Percentiles rank a stretch among this genome's conserved stretches.
Evolutionary conservation across 345 rosid genomes (phyloP).

Genomic region (Ricinus communis): DNA sequence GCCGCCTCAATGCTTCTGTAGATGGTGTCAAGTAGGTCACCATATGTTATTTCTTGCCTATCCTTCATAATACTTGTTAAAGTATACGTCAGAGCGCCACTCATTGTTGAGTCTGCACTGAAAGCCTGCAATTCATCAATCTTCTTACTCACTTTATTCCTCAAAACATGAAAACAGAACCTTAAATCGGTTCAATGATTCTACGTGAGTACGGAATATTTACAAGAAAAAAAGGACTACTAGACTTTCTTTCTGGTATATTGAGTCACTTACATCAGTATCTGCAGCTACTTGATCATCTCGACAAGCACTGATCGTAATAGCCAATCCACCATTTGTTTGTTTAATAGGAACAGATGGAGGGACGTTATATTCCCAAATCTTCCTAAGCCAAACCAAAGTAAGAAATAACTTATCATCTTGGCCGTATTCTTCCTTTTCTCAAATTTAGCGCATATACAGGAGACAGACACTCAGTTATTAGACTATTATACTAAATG

Average conservation of each 20-base stretch:
- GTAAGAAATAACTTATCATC: background rate
- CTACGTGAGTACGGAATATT: no score
- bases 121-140: constrained; percentile 1
- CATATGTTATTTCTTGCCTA: background rate
- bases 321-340: constrained; percentile 66
- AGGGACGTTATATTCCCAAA: constrained; percentile 52
- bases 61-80: background rate
- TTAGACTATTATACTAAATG: no score
- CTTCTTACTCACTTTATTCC: no score
- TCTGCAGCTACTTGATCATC: constrained; percentile 55
- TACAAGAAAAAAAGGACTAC: no score
- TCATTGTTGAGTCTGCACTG: background rate
- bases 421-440: no score
- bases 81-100: constrained; percentile 7
- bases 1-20: background rate
- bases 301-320: constrained; percentile 66
- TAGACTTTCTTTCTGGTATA: no score
- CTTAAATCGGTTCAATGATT: no score
- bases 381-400: background rate
- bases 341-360: constrained; percentile 42
- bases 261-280: constrained; percentile 20
- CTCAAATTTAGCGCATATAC: no score
- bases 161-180: no score
- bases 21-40: constrained; percentile 2
- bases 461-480: no score